These are phyloP conservation scores for Fraxinus angustifolia DNA, from an alignment of 305 asterid species.

Conservation along the genomic window DNA sequence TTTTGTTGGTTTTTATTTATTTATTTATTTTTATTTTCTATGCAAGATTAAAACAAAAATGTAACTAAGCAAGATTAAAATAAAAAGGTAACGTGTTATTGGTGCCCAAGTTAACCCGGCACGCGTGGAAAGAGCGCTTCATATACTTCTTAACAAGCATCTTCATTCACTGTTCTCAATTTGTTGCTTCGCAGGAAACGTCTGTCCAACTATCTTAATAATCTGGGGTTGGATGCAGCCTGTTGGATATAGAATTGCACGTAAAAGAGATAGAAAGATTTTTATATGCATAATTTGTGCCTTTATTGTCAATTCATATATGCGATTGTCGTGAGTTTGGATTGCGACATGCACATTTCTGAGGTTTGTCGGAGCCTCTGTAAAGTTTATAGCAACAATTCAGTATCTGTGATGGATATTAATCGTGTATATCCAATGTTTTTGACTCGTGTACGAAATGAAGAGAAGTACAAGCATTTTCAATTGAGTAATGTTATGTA, in stretches of 20 bases:
- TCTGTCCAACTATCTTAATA: neutral
- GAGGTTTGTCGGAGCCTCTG: neutral
- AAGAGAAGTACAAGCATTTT: neutral
- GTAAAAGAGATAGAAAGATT: neutral
- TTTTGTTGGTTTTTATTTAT: neutral
- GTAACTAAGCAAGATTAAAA: neutral
- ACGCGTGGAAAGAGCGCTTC: neutral
- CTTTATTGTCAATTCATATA: neutral
- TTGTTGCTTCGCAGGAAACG: neutral
- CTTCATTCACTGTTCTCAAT: neutral
- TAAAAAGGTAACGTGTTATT: neutral
- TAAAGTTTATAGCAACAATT: neutral
- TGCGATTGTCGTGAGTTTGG: neutral
- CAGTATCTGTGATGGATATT: neutral
- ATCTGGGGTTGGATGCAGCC: neutral
- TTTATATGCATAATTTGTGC: neutral
- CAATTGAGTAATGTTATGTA: neutral
- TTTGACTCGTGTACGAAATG: neutral
- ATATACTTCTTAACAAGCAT: neutral
- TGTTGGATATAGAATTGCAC: neutral
- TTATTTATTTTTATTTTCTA: neutral
- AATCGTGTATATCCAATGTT: neutral
- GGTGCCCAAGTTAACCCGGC: neutral
- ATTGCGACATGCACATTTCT: neutral
- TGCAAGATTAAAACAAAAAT: neutral